phyloP scores from a whole-genome alignment of 2,329 filamentous ascomycete species.

The Metarhizium robertsii region DNA sequence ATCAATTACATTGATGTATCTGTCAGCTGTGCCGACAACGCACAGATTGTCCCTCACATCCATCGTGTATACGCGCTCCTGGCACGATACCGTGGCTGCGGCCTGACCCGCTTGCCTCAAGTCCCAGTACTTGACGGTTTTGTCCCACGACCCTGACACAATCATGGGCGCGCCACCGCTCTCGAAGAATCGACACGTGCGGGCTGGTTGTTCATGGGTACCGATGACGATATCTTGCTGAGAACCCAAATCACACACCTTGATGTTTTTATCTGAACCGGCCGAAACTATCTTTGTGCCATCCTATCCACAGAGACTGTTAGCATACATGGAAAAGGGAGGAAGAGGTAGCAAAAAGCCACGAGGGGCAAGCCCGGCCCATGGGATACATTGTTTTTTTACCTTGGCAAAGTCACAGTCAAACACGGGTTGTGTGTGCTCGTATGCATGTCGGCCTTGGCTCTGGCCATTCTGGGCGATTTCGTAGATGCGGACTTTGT shows the following conservation, averaged over 20 bases:
- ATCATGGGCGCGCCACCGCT: conserved; percentile 66
- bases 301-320: conserved; percentile 47
- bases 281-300: conserved; percentile 80
- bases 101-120: conserved; percentile 52
- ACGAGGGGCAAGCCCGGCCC: neutral
- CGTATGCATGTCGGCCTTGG: conserved; percentile 76
- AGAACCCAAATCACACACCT: conserved; percentile 71
- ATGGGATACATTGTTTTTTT: conserved; percentile 20
- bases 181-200: conserved; percentile 70
- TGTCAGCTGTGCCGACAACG: conserved; percentile 86
- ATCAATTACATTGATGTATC: conserved; percentile 93
- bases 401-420: conserved; percentile 85
- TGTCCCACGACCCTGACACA: conserved; percentile 88
- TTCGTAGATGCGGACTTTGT: conserved; percentile 95
- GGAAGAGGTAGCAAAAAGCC: neutral
- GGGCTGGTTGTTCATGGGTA: conserved; percentile 76
- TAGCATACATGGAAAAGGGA: neutral
- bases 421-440: conserved; percentile 78
- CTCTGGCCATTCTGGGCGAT: conserved; percentile 69
- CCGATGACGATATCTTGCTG: conserved; percentile 65
- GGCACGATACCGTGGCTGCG: conserved; percentile 55
- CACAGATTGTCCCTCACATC: conserved; percentile 82
- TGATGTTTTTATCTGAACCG: conserved; percentile 84
- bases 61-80: conserved; percentile 83
- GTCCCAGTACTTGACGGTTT: conserved; percentile 87